Conservation (phyloP, 768 basidiomycete genomes). For the Tylopilus plumbeoviolaceoides region DNA sequence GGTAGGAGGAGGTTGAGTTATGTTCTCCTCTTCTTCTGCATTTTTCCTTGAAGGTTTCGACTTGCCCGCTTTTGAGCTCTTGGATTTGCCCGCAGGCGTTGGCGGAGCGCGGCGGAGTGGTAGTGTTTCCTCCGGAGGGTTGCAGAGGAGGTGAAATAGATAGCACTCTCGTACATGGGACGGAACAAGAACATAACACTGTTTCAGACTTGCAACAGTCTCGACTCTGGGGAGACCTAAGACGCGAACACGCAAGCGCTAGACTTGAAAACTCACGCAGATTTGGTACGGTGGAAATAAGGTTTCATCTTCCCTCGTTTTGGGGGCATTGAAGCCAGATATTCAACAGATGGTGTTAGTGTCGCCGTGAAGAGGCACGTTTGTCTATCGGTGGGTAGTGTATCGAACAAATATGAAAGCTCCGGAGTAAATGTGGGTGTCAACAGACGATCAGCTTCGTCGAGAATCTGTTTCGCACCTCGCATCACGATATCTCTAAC, state of each 20-base stretch:
- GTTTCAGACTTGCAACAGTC: conserved; percentile 85
- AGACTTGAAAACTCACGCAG: conserved; percentile 50
- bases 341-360: conserved; percentile 80
- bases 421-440: conserved; percentile 88
- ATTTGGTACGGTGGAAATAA: conserved; percentile 77
- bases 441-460: conserved; percentile 93
- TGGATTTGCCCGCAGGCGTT: conserved; percentile 29
- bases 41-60: conserved; percentile 33
- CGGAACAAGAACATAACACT: conserved; percentile 88
- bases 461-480: conserved; percentile 61
- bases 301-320: conserved; percentile 80
- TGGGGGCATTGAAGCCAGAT: conserved; percentile 66
- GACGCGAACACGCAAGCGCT: neutral
- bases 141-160: conserved; percentile 82
- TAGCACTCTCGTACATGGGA: conserved; percentile 93
- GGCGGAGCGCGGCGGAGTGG: conserved; percentile 64
- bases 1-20: conserved; percentile 84
- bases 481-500: neutral
- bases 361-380: conserved; percentile 98
- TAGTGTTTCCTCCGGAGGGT: conserved; percentile 78
- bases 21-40: conserved; percentile 41
- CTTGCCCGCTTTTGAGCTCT: conserved; percentile 29
- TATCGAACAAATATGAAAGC: conserved; percentile 68
- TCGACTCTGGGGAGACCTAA: conserved; percentile 54
- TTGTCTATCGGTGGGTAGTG: conserved; percentile 82